phyloP scores from a whole-genome alignment of 176 grass and related monocot genomes.

The Chrysopogon serrulatus region DNA sequence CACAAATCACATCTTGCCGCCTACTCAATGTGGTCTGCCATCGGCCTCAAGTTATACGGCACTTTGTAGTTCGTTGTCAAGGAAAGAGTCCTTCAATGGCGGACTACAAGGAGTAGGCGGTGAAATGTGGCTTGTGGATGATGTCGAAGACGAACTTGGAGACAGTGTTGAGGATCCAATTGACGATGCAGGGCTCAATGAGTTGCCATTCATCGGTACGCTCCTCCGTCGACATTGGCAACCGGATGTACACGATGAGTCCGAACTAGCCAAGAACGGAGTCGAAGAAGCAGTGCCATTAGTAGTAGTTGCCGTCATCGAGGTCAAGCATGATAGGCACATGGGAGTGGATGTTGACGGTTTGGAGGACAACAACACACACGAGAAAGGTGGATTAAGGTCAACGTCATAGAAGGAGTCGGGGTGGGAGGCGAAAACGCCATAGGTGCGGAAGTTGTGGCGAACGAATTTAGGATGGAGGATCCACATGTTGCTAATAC shows the following conservation, averaged over 20 bases:
- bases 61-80: not conserved
- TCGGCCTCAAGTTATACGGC: not conserved
- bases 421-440: too few relatives aligned
- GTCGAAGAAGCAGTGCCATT: not conserved
- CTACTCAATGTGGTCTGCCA: too few relatives aligned
- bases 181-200: not conserved
- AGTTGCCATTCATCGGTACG: not conserved
- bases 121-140: not conserved
- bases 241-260: not conserved
- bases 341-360: not conserved
- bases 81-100: not conserved
- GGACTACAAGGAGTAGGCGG: not conserved
- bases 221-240: accelerated
- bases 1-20: too few relatives aligned
- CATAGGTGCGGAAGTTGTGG: too few relatives aligned
- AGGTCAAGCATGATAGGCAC: not conserved
- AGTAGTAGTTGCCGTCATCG: not conserved
- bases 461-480: too few relatives aligned
- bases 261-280: not conserved
- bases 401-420: too few relatives aligned
- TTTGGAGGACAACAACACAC: too few relatives aligned
- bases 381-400: too few relatives aligned
- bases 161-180: not conserved
- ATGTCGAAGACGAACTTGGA: not conserved
- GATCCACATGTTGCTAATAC: too few relatives aligned